Conservation (phyloP, 495 filamentous ascomycete genomes). For the Aspergillus steynii region DNA sequence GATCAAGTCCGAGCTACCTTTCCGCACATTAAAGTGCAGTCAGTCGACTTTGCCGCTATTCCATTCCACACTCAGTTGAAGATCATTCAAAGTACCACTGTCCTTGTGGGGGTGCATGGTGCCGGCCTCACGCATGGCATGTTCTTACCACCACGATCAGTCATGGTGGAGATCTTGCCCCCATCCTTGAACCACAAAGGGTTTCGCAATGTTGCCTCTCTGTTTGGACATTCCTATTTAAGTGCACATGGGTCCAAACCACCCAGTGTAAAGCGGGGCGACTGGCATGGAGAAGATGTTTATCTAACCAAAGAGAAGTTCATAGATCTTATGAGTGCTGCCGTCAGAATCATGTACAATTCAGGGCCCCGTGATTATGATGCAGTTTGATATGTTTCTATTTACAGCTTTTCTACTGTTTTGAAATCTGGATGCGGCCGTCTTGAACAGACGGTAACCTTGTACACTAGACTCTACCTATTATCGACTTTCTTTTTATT, state of each 20-base stretch:
- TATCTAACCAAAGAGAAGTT: constrained; percentile 19
- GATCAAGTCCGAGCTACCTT: constrained; percentile 21
- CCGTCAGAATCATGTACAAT: constrained; percentile 25
- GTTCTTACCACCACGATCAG: constrained; percentile 31
- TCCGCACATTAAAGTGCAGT: constrained; percentile 28
- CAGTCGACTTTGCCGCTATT: constrained; percentile 37
- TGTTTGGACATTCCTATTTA: constrained; percentile 33
- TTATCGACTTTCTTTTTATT: background rate
- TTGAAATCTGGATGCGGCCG: background rate
- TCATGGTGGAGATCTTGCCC: constrained; percentile 42
- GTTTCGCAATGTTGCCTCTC: constrained; percentile 36
- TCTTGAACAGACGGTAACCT: background rate
- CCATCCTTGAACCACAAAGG: constrained; percentile 31
- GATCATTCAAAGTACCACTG: constrained; percentile 31
- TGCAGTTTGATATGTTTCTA: background rate
- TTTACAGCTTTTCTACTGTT: background rate
- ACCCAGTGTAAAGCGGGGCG: background rate
- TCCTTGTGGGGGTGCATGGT: constrained; percentile 42
- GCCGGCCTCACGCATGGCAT: constrained; percentile 41
- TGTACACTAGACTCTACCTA: background rate
- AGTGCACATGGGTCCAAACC: constrained; percentile 20
- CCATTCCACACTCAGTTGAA: constrained; percentile 35
- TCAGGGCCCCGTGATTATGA: constrained; percentile 13
- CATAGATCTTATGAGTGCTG: constrained; percentile 19
- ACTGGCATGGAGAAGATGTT: constrained; percentile 26